Evolutionary conservation across 129 eudicot species (phyloP).

Genomic region (Pulicaria dysenterica): DNA sequence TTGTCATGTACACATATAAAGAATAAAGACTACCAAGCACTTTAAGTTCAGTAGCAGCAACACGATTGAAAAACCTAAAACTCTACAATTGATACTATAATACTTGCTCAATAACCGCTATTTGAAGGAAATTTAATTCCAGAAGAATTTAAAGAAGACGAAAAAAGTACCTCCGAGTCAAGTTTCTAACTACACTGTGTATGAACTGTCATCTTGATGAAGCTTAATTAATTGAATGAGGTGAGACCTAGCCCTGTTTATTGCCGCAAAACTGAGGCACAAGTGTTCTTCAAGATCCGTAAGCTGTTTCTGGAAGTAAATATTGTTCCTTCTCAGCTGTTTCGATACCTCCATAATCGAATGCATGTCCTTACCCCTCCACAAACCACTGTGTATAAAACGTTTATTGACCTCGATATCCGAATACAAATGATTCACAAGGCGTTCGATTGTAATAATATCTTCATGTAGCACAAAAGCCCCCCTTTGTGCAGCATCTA

Average conservation of each 20-base stretch:
- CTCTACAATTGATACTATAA: background rate
- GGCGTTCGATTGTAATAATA: slow-evolving; percentile 76
- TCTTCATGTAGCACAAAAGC: slow-evolving; percentile 70
- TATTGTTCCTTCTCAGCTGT: slow-evolving; percentile 55
- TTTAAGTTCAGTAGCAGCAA: slow-evolving; percentile 3
- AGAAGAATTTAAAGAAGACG: background rate
- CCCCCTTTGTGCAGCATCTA: slow-evolving; percentile 71
- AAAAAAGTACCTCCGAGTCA: slow-evolving; percentile 22
- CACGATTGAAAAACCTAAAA: slow-evolving; percentile 9
- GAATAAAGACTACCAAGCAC: background rate
- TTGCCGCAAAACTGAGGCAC: slow-evolving; percentile 82
- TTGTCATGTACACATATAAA: slow-evolving; percentile 6
- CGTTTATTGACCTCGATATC: slow-evolving; percentile 68
- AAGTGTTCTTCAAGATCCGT: slow-evolving; percentile 76
- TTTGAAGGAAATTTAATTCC: background rate
- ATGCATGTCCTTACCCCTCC: slow-evolving; percentile 76
- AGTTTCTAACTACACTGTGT: slow-evolving; percentile 13
- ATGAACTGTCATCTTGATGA: slow-evolving; percentile 40
- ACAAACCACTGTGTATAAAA: slow-evolving; percentile 62
- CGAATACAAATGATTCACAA: slow-evolving; percentile 61
- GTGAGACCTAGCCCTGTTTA: slow-evolving; percentile 65
- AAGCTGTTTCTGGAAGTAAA: slow-evolving; percentile 54
- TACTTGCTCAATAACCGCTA: background rate
- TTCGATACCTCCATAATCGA: slow-evolving; percentile 73
- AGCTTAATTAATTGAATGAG: slow-evolving; percentile 60